Base-by-base conservation (phyloP, 495 filamentous ascomycete genomes). In the Neurospora sp. region DNA sequence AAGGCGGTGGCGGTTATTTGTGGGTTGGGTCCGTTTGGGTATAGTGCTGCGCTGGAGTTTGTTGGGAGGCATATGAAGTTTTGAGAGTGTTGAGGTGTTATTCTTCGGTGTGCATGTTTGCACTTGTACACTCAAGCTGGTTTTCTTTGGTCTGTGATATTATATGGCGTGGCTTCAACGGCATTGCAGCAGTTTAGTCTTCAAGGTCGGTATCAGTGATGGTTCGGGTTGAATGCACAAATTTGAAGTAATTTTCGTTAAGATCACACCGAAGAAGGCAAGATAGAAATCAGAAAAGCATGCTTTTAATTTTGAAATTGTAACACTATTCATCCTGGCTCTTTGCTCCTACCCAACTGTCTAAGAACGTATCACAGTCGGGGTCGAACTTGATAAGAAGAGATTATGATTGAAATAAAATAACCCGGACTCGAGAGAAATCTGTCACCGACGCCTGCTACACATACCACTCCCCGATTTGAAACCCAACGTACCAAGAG, bases 1-100 rank as follows among this genome's bases (percentile, higher is more conserved):
- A 92, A 91, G 82, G 91, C 91, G 14, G 84, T 85, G 66, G 90
- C 86, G 0, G 86, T 92, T 44, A 89, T 93, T 75, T 90, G 88
- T 73, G 91, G 91, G 0, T 76, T 93, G 80, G 91, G 91, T 0
- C 85, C 86, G 42, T 89, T 86, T 81, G 91, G 91, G 73, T 93
- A 93, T 80, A 88, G 85, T 72, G 90, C 90, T 77, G 90, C 91
- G 5, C 82, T 93, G 72, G 89, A 89, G 78, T 90, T 87, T 84
- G 86, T 87, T 42, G 84, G 84, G 71, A 80, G 80, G 78, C 78
- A 84, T 77, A 75, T 85, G 75, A 84, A 85, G 80, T 73, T 81
- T 27, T 59, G 48, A 27, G 42, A 81, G 79, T 72, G 77, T 2
- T 27, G 70, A 11, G 31, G 73, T 20, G 70, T 70, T 38, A 10